A percentile compares a stretch with the other conserved stretches of the same genome.
phyloP scores from a whole-genome alignment of 805 yeast species.

The Huiozyma naganishii region DNA sequence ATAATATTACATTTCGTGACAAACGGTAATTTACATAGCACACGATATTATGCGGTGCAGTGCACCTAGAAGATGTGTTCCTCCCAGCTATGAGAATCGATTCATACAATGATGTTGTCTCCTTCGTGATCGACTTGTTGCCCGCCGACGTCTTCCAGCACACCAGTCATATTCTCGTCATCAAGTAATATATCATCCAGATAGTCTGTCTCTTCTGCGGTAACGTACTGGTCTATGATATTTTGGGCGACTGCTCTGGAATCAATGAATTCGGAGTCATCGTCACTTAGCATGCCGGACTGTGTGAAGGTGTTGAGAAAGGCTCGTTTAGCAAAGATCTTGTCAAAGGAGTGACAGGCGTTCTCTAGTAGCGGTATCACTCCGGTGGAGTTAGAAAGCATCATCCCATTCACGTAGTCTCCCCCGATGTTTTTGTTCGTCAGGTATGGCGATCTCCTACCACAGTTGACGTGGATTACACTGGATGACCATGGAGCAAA shows the following conservation, averaged over 20 bases:
- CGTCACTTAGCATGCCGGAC: slow-evolving; percentile 30
- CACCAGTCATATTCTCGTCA: slow-evolving; percentile 28
- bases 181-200: slow-evolving; percentile 29
- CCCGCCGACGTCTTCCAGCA: background rate
- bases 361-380: slow-evolving; percentile 55
- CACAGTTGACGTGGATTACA: slow-evolving; percentile 66
- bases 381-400: slow-evolving; percentile 74
- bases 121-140: slow-evolving; percentile 20
- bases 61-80: too few relatives aligned
- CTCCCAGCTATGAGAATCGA: background rate
- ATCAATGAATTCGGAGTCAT: slow-evolving; percentile 61
- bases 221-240: slow-evolving; percentile 67
- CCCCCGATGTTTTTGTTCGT: slow-evolving; percentile 19
- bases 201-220: slow-evolving; percentile 47
- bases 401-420: slow-evolving; percentile 60
- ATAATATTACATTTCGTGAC: too few relatives aligned
- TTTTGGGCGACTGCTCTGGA: slow-evolving; percentile 64
- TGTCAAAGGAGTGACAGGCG: slow-evolving; percentile 67
- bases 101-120: slow-evolving; percentile 13
- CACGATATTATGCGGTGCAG: too few relatives aligned
- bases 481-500: slow-evolving; percentile 85
- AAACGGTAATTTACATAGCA: too few relatives aligned
- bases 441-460: slow-evolving; percentile 55
- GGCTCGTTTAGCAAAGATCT: slow-evolving; percentile 68
- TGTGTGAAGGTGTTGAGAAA: slow-evolving; percentile 67